These are phyloP conservation scores for Aegilops speltoides DNA, from an alignment of 176 grass and related monocot genomes.

Conservation along the genomic window DNA sequence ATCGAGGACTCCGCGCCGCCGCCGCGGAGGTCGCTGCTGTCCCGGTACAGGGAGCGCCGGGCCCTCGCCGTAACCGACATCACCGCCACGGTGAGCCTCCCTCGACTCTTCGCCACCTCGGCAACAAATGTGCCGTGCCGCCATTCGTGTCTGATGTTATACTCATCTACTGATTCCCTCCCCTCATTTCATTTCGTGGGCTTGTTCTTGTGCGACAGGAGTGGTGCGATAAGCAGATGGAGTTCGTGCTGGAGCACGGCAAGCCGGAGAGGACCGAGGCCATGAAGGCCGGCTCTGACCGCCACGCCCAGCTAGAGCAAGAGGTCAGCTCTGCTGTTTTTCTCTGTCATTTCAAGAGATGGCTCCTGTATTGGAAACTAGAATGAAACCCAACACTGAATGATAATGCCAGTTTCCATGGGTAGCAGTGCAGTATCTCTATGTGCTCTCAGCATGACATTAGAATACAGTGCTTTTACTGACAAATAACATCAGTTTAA, in stretches of 20 bases:
- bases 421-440: not conserved
- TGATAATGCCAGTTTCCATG: not conserved
- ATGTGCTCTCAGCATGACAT: not conserved
- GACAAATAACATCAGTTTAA: not conserved
- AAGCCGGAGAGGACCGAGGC: conserved; percentile 68
- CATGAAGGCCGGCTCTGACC: conserved; percentile 75
- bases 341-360: not conserved
- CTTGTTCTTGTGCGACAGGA: conserved; percentile 47
- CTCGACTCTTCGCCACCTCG: not conserved
- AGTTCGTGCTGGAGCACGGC: conserved; percentile 60
- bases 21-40: conserved; percentile 38
- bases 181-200: not conserved
- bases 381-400: not conserved
- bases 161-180: not conserved
- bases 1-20: conserved; percentile 60
- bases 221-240: conserved; percentile 98
- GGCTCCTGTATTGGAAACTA: not conserved
- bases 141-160: not conserved
- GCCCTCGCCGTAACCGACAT: conserved; percentile 76
- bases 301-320: conserved; percentile 84
- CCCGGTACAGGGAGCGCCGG: conserved; percentile 50
- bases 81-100: conserved; percentile 64
- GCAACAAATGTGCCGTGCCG: not conserved
- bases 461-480: not conserved
- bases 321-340: conserved; percentile 51